Evolutionary conservation across 495 filamentous ascomycete genomes (phyloP), one percentile per base, ranked within the genome.

Genomic region (Antarctomyces pellizariae): DNA sequence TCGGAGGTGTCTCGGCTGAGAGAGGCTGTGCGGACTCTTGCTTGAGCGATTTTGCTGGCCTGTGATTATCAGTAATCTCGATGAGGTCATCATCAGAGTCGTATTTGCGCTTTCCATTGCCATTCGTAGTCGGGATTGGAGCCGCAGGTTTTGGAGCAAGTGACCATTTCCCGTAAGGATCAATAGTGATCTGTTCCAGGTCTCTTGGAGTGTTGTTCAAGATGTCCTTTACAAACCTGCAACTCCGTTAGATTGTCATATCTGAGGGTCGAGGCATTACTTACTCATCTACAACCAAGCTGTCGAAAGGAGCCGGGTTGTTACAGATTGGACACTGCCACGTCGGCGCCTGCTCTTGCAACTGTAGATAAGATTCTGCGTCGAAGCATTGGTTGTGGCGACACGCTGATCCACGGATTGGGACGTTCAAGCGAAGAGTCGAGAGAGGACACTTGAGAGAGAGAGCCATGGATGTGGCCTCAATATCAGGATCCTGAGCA

Each of bases 361-460:
- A 44, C 37, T 91, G 78, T 8, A 97, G 56, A 37, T 91, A 97
- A 2, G 79, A 89, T 2, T 66, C 67, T n/a, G 72, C 86, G 47
- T 97, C 86, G 43, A 95, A 95, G 41, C 86, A 95, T 38, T 86
- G 78, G 21, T 83, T 80, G 49, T 97, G 86, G 5, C 60, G 73
- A 45, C 86, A 97, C 13, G 69, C 42, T 5, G 66, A 56, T 2
- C 75, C 80, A 21, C 86, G 69, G 37, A 77, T 75, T 5, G 86
- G 86, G 13, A 73, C 54, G 14, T 66, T 58, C 17, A 97, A 75
- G 31, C 80, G 64, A 31, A 78, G 57, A 10, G 78, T 86, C 2
- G 78, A 84, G 7, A 97, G 47, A 1, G 89, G 86, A 39, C 86
- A 92, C 43, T 86, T 89, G 9, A 97, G 53, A 2, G 83, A 92